Conservation (phyloP, 805 yeast genomes). For the Pichia phayaonensis region DNA sequence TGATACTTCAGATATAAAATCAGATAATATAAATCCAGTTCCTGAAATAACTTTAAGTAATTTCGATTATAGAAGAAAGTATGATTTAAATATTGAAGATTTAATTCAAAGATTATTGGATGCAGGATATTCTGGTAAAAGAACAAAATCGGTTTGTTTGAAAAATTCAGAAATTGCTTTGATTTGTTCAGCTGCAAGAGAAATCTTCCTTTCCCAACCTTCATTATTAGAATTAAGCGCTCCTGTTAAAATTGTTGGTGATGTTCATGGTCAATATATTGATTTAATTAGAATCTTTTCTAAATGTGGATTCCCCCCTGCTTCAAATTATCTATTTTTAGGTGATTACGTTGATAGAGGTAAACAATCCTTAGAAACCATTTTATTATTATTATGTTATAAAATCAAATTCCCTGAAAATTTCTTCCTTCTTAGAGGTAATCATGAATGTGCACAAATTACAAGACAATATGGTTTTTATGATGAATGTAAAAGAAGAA, state of each 20-base stretch:
- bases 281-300: conserved; percentile 88
- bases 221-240: conserved; percentile 79
- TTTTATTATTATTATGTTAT: conserved; percentile 77
- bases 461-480: conserved; percentile 96
- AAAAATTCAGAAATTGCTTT: conserved; percentile 84
- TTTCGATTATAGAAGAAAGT: conserved; percentile 7
- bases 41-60: background rate
- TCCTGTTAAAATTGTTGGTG: conserved; percentile 84
- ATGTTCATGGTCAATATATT: conserved; percentile 94
- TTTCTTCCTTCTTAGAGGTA: conserved; percentile 86
- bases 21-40: background rate
- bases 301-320: conserved; percentile 95
- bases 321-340: conserved; percentile 80
- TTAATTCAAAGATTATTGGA: conserved; percentile 84
- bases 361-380: conserved; percentile 91
- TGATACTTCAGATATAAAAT: background rate
- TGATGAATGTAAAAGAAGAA: conserved; percentile 94
- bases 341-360: conserved; percentile 99
- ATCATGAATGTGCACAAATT: conserved; percentile 96
- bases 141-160: conserved; percentile 82
- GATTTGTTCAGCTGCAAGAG: conserved; percentile 82
- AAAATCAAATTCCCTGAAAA: conserved; percentile 96
- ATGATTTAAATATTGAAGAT: conserved; percentile 59
- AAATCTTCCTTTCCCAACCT: conserved; percentile 85
- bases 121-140: conserved; percentile 93